These are phyloP conservation scores for Calocybe indica DNA, from an alignment of 768 basidiomycete genomes.

Conservation along the genomic window DNA sequence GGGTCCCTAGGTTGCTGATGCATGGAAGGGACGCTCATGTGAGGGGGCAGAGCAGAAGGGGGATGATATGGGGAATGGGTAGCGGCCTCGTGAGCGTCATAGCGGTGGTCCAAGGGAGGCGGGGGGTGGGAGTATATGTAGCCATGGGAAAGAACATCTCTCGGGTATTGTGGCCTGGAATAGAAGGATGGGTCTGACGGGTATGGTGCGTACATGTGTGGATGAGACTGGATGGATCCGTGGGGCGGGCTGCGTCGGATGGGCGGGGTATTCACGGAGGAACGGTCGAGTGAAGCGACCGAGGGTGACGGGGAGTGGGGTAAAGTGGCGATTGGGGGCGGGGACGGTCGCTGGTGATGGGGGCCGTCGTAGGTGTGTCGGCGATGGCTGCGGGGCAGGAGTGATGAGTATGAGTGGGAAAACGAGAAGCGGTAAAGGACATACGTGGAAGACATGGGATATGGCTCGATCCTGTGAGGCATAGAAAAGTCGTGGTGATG, in stretches of 20 bases:
- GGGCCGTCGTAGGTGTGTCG: slow-evolving; percentile 34
- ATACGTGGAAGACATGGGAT: slow-evolving; percentile 24
- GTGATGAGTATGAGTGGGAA: not conserved
- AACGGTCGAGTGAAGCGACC: slow-evolving; percentile 54
- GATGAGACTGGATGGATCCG: slow-evolving; percentile 16
- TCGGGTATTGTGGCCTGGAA: slow-evolving; percentile 22
- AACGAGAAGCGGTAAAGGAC: slow-evolving; percentile 9
- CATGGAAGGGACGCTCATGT: slow-evolving; percentile 9
- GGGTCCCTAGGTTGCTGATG: slow-evolving; percentile 4
- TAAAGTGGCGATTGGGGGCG: slow-evolving; percentile 42
- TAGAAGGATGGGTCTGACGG: slow-evolving; percentile 17
- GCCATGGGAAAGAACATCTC: slow-evolving; percentile 17
- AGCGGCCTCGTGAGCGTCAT: slow-evolving; percentile 8
- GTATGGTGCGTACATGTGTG: slow-evolving; percentile 27
- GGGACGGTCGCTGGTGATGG: slow-evolving; percentile 31
- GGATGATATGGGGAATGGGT: slow-evolving; percentile 8
- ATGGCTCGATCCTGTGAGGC: slow-evolving; percentile 44
- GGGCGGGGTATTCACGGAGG: slow-evolving; percentile 55
- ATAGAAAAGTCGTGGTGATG: slow-evolving; percentile 24
- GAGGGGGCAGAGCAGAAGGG: slow-evolving; percentile 4
- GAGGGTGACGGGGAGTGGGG: slow-evolving; percentile 59
- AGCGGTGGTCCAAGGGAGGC: slow-evolving; percentile 21
- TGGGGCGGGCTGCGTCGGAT: slow-evolving; percentile 35
- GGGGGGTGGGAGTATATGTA: slow-evolving; percentile 30
- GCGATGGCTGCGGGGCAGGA: slow-evolving; percentile 22